Evolutionary conservation across 1,284 basidiomycete species (phyloP).

Genomic region (Sphagnurus paluster): DNA sequence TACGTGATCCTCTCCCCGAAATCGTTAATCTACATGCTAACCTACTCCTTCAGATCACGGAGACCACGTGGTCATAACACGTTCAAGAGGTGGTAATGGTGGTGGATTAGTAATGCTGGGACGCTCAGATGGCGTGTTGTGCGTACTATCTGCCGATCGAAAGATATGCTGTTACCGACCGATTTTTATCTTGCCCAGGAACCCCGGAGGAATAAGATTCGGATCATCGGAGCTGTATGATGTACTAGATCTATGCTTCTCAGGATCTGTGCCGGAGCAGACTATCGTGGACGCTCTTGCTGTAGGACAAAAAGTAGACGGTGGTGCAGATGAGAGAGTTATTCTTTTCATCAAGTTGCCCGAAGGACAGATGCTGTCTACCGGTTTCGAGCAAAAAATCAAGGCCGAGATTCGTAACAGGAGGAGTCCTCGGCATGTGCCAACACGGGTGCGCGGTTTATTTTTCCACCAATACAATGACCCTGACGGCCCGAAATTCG

Average conservation of each 20-base stretch:
- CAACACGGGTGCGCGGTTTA: constrained; percentile 52
- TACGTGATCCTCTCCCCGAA: constrained; percentile 25
- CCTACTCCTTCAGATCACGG: constrained; percentile 58
- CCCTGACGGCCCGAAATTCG: constrained; percentile 1
- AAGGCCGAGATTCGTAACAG: constrained; percentile 63
- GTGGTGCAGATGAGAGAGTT: constrained; percentile 80
- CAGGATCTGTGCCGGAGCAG: constrained; percentile 40
- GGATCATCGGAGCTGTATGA: constrained; percentile 87
- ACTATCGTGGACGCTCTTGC: constrained; percentile 72
- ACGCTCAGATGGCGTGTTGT: constrained; percentile 81
- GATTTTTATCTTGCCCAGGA: constrained; percentile 40
- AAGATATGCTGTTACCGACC: constrained; percentile 15
- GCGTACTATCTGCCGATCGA: constrained; percentile 24
- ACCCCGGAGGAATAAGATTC: constrained; percentile 85
- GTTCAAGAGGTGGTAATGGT: constrained; percentile 63
- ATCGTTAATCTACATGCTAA: constrained; percentile 3
- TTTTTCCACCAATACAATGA: not conserved
- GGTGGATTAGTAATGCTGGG: constrained; percentile 86
- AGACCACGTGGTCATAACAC: constrained; percentile 73
- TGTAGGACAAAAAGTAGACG: constrained; percentile 72
- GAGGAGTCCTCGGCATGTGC: constrained; percentile 76
- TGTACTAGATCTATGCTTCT: constrained; percentile 69
- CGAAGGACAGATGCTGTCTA: constrained; percentile 49
- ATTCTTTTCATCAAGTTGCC: constrained; percentile 78
- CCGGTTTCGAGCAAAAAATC: constrained; percentile 57